Percentiles rank a stretch among this genome's conserved stretches.
phyloP scores from a whole-genome alignment of 352 stramenopile species.

The Globisporangium viniferum region DNA sequence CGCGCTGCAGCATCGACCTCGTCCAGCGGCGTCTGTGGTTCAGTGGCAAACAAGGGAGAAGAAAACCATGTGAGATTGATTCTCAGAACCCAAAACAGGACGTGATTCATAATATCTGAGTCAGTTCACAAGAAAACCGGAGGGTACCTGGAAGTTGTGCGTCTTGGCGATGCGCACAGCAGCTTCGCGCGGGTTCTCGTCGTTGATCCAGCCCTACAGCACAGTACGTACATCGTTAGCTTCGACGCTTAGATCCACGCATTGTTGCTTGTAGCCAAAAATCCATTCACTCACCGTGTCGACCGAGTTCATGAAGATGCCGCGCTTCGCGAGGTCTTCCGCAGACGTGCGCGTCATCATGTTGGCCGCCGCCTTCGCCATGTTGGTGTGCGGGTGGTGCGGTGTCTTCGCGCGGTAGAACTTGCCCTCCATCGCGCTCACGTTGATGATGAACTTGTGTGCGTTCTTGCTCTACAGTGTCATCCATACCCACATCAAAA shows the following conservation, averaged over 20 bases:
- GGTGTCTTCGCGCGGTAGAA: constrained; percentile 94
- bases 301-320: constrained; percentile 95
- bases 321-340: constrained; percentile 82
- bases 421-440: constrained; percentile 96
- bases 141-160: constrained; percentile 90
- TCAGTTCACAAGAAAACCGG: neutral
- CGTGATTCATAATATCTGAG: no score
- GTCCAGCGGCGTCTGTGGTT: constrained; percentile 90
- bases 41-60: neutral
- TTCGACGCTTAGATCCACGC: neutral
- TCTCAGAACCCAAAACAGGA: neutral
- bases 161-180: constrained; percentile 85
- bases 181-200: constrained; percentile 93
- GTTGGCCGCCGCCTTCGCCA: constrained; percentile 96
- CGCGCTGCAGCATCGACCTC: constrained; percentile 93
- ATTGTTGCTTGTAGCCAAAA: no score
- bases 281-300: constrained; percentile 67
- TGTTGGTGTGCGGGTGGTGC: constrained; percentile 95
- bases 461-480: constrained; percentile 36
- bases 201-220: constrained; percentile 93
- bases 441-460: constrained; percentile 90
- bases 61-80: neutral
- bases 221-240: neutral
- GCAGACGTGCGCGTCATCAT: constrained; percentile 94
- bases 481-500: neutral